A percentile compares a stretch with the other conserved stretches of the same genome.
These are phyloP conservation scores for Aquilaria agallochum DNA, from an alignment of 441 rosid species.

Conservation along the genomic window DNA sequence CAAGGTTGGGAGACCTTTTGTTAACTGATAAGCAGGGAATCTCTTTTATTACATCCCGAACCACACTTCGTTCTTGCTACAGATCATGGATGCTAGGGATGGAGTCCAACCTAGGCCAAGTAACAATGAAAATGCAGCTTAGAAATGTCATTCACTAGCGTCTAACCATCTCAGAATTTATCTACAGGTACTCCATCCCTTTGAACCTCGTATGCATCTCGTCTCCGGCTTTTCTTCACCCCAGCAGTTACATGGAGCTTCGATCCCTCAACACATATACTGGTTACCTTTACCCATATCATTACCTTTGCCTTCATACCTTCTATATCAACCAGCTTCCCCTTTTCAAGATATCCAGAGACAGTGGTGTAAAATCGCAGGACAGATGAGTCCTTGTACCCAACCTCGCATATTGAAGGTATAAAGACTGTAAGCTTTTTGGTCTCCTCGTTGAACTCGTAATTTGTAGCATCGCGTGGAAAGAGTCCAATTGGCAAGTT, in stretches of 20 bases:
- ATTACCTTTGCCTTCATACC: conserved; percentile 88
- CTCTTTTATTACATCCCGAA: not conserved
- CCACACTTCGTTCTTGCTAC: not conserved
- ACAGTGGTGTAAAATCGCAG: conserved; percentile 62
- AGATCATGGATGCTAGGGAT: too few relatives aligned
- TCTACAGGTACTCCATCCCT: conserved; percentile 67
- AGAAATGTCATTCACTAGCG: not conserved
- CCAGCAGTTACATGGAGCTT: conserved; percentile 83
- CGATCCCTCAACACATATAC: conserved; percentile 55
- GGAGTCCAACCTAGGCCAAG: not conserved
- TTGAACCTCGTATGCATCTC: conserved; percentile 74
- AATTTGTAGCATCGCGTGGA: conserved; percentile 91
- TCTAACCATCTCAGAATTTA: conserved; percentile 48
- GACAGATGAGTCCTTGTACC: conserved; percentile 82
- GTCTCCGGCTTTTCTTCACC: conserved; percentile 65
- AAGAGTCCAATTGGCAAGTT: conserved; percentile 82
- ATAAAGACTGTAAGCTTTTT: conserved; percentile 66
- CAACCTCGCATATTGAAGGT: conserved; percentile 78
- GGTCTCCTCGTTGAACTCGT: conserved; percentile 83
- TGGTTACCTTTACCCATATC: conserved; percentile 83
- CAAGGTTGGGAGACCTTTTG: too few relatives aligned
- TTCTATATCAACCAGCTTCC: conserved; percentile 72
- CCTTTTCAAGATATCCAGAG: conserved; percentile 74
- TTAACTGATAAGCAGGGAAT: too few relatives aligned
- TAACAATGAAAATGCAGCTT: not conserved